Percentiles rank a stretch among this genome's conserved stretches.
Conservation (phyloP, 2,329 filamentous ascomycete species). For the Aureobasidium sp. region DNA sequence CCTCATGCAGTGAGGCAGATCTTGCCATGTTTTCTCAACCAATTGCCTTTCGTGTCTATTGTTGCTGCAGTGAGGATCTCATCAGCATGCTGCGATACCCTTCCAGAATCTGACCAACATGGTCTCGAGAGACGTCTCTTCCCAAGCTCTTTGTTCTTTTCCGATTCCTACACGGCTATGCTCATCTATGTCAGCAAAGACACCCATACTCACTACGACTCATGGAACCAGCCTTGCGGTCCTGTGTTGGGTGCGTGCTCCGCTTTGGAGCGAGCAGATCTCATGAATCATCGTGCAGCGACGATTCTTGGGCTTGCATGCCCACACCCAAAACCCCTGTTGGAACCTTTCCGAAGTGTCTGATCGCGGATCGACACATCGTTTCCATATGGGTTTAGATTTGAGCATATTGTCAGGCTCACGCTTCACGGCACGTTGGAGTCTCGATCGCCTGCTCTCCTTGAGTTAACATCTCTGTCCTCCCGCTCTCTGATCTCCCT, state of each 20-base stretch:
- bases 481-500: background rate
- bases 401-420: constrained; percentile 9
- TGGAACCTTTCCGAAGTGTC: constrained; percentile 5
- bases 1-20: constrained; percentile 8
- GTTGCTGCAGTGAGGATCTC: constrained; percentile 1
- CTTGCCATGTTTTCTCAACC: background rate
- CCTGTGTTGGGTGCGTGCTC: background rate
- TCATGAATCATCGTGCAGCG: constrained; percentile 15
- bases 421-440: constrained; percentile 7
- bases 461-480: constrained; percentile 12
- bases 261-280: background rate
- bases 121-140: background rate
- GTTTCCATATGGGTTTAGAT: constrained; percentile 10
- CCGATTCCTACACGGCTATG: background rate
- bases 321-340: constrained; percentile 3
- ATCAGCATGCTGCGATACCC: background rate
- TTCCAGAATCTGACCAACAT: constrained; percentile 6
- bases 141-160: background rate
- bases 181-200: constrained; percentile 5
- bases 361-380: constrained; percentile 9
- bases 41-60: background rate
- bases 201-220: background rate
- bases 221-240: background rate
- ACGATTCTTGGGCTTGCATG: constrained; percentile 11
- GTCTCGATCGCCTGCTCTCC: constrained; percentile 1